Conservation (phyloP, 2,329 filamentous ascomycete species). For the Pestalotiopsis sp. region DNA sequence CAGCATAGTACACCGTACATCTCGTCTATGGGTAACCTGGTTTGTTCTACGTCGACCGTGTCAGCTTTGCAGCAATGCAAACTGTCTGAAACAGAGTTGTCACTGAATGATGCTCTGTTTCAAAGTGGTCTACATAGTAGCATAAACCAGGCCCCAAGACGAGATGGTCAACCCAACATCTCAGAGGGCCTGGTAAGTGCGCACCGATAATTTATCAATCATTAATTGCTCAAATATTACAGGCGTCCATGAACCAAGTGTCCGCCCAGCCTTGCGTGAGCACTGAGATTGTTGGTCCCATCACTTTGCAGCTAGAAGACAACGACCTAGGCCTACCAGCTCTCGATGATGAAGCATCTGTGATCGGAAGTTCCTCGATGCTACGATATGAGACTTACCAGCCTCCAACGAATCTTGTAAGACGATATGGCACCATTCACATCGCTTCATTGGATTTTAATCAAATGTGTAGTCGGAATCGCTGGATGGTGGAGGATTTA, state of each 20-base stretch:
- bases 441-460: neutral
- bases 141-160: neutral
- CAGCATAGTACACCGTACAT: neutral
- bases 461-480: neutral
- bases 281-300: neutral
- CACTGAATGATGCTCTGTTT: neutral
- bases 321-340: neutral
- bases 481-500: neutral
- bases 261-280: neutral
- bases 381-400: neutral
- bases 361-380: neutral
- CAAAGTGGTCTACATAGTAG: neutral
- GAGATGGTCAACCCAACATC: neutral
- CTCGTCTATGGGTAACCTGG: slow-evolving; percentile 7
- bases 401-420: neutral
- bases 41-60: slow-evolving; percentile 3
- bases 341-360: neutral
- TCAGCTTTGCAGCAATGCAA: neutral
- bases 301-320: neutral
- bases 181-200: neutral
- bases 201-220: neutral
- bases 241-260: neutral
- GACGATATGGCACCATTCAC: neutral
- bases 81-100: neutral
- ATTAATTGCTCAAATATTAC: neutral